phyloP scores from a whole-genome alignment of 1,284 basidiomycete genomes.

The Leccinum subspadiceum region DNA sequence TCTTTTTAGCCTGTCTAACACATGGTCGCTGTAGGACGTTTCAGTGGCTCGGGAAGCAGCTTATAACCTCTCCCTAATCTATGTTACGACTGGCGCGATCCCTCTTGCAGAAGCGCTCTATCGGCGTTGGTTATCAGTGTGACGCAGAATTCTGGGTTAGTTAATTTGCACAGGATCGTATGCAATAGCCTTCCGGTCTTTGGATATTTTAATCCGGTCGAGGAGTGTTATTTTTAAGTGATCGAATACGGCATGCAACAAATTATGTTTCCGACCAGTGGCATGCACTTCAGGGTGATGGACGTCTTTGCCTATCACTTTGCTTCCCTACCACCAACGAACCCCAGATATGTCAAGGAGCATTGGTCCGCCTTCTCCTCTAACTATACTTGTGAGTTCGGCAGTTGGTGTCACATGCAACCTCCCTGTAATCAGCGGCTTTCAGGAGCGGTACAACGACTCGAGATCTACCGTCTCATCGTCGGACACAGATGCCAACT shows the following conservation, averaged over 20 bases:
- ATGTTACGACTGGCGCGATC: conserved; percentile 71
- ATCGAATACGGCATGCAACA: conserved; percentile 6
- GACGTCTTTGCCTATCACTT: not conserved
- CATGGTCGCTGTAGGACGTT: conserved; percentile 14
- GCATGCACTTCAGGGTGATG: not conserved
- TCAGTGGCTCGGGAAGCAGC: conserved; percentile 66
- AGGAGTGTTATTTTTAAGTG: conserved; percentile 1
- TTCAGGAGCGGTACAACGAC: conserved; percentile 17
- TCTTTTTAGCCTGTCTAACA: not conserved
- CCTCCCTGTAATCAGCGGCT: not conserved
- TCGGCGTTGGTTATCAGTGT: conserved; percentile 67
- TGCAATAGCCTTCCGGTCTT: not conserved
- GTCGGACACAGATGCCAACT: conserved; percentile 27
- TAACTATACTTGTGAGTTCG: conserved; percentile 18
- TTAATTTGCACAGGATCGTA: not conserved
- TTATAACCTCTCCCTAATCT: conserved; percentile 85
- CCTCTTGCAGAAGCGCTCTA: conserved; percentile 66
- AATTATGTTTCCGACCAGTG: conserved; percentile 15
- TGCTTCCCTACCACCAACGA: not conserved
- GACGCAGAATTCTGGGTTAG: conserved; percentile 15
- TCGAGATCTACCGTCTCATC: conserved; percentile 25
- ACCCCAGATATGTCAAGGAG: conserved; percentile 14
- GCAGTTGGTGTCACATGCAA: not conserved
- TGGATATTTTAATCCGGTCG: conserved; percentile 8
- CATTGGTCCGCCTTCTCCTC: conserved; percentile 13